Conservation (phyloP, 2,329 filamentous ascomycete genomes). For the Chaetomium globosum region DNA sequence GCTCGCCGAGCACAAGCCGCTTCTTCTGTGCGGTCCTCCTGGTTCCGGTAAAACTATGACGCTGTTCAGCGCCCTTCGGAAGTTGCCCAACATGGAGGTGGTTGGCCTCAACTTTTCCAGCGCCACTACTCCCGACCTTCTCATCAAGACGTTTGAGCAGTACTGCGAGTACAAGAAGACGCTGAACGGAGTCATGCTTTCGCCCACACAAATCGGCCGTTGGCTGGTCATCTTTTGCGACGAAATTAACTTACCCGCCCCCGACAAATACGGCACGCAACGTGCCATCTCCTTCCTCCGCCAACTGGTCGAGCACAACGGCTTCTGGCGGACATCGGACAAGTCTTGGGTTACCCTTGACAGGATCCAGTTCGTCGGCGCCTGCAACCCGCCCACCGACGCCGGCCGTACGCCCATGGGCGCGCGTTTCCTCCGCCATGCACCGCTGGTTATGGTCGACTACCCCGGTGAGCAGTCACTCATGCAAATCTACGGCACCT, state of each 20-base stretch:
- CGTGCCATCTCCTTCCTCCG: conserved; percentile 95
- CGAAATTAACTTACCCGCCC: conserved; percentile 97
- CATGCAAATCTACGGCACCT: conserved; percentile 96
- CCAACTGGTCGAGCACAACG: conserved; percentile 97
- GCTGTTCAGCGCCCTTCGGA: conserved; percentile 93
- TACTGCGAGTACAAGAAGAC: conserved; percentile 99
- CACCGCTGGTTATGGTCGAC: conserved; percentile 99
- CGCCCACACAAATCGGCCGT: conserved; percentile 91
- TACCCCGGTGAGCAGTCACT: conserved; percentile 95
- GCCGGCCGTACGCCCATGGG: conserved; percentile 94
- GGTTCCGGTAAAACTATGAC: conserved; percentile 99
- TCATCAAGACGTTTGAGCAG: conserved; percentile 99
- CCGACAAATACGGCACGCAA: conserved; percentile 96
- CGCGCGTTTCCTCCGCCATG: conserved; percentile 89
- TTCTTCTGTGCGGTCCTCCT: conserved; percentile 93
- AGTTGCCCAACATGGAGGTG: conserved; percentile 97
- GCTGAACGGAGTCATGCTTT: conserved; percentile 90
- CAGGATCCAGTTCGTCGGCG: conserved; percentile 97
- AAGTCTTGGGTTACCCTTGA: conserved; percentile 98
- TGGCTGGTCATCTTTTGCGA: conserved; percentile 99
- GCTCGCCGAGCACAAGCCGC: conserved; percentile 96
- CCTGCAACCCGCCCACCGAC: conserved; percentile 97
- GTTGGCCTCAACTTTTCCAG: conserved; percentile 99
- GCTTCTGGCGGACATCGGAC: conserved; percentile 97
- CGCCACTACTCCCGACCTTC: conserved; percentile 92